Percentiles rank a stretch among this genome's conserved stretches.
phyloP scores from a whole-genome alignment of 2,329 filamentous ascomycete genomes.

The Purpureocillium takamizusanense region DNA sequence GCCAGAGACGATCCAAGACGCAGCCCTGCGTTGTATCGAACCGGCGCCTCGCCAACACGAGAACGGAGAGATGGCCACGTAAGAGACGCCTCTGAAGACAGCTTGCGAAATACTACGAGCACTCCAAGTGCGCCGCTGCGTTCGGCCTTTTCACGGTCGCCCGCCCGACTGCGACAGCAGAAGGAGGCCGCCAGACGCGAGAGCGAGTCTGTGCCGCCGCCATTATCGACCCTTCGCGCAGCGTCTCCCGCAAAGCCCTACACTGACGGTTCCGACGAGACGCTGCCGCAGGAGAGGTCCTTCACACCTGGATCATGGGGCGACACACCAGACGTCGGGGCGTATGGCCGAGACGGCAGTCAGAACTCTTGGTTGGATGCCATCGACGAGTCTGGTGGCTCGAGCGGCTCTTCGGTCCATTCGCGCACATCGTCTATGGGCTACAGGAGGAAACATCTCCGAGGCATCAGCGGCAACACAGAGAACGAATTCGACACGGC shows the following conservation, averaged over 20 bases:
- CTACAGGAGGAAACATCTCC: conserved; percentile 60
- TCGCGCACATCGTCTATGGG: conserved; percentile 67
- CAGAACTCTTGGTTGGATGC: conserved; percentile 90
- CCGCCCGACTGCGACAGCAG: conserved; percentile 18
- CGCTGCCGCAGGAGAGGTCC: conserved; percentile 1
- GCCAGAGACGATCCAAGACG: conserved; percentile 11
- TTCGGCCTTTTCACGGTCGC: conserved; percentile 45
- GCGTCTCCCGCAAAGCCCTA: conserved; percentile 29
- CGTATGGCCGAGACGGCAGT: conserved; percentile 52
- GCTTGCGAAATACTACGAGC: conserved; percentile 14
- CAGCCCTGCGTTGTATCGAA: conserved; percentile 10
- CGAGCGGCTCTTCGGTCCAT: conserved; percentile 69
- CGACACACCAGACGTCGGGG: conserved; percentile 9
- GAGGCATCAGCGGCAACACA: conserved; percentile 59
- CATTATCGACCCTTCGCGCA: conserved; percentile 31
- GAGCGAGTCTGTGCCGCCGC: conserved; percentile 23
- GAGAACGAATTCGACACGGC: conserved; percentile 92
- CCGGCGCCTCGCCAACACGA: conserved; percentile 15
- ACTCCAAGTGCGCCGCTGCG: conserved; percentile 29
- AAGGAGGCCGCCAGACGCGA: conserved; percentile 34
- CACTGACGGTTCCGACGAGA: conserved; percentile 9
- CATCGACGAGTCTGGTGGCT: conserved; percentile 81
- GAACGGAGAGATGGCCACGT: conserved; percentile 8
- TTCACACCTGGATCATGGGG: conserved; percentile 10
- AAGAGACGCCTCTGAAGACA: conserved; percentile 14